Evolutionary conservation across 2,329 filamentous ascomycete genomes (phyloP), one percentile per base, ranked within the genome.

Genomic region (Metarhizium rileyi): DNA sequence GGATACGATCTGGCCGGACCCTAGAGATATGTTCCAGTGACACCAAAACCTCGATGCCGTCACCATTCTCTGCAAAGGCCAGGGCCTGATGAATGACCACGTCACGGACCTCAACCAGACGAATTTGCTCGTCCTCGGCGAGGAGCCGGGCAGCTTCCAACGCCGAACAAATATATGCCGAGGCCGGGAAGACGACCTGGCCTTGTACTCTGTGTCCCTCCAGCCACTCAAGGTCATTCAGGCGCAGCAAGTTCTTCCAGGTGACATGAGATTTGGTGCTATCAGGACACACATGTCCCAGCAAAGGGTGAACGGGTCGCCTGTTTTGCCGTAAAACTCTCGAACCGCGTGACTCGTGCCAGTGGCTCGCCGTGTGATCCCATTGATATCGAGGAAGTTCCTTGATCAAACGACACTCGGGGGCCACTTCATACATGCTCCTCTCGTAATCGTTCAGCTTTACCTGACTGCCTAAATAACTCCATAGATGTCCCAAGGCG

Each of bases 171-270:
- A 28, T 10, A 28, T 28, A 28, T 28, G 7, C 27, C 7, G 27
- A 8, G 7, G 27, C 27, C 7, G 70, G 70, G 44, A 69, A 70
- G 1, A 73, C 53, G 18, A 52, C 48, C 20, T 56, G 46, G 1
- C 48, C 50, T 8, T 53, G 63, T 48, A 47, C 61, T 43, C 0
- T 54, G 53, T 50, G 63, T 48, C 57, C 55, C 6, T 44, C 35
- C 2, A 71, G 47, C 70, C 70, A 73, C 4, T 55, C 52, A 18
- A 56, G 20, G 3, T 60, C 56, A 8, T 52, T 40, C 1, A 57
- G 48, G 22, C 49, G 49, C 18, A 62, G 44, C 12, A 56, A 44
- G 48, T 61, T 59, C 4, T 54, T 53, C 58, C 58, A 62, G 30
- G 1, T n/a, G 30, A 10, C 30, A 14, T 14, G 30, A 5, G 16